These are phyloP conservation scores for Penicillium ochrochloron DNA, from an alignment of 495 filamentous ascomycete genomes.

Conservation along the genomic window DNA sequence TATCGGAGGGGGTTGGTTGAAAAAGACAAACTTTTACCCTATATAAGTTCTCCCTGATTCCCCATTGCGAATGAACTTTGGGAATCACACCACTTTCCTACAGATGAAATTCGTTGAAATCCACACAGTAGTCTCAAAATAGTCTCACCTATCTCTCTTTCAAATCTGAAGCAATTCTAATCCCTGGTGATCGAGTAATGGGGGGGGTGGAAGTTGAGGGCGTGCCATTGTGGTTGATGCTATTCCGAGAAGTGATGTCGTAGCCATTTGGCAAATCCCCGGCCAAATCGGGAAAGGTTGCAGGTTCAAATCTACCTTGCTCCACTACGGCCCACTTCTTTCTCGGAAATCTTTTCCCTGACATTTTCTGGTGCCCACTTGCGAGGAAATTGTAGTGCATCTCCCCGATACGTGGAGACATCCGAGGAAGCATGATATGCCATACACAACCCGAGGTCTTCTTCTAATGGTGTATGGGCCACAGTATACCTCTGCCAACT, in stretches of 20 bases:
- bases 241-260: not conserved
- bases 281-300: not conserved
- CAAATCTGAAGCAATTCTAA: not conserved
- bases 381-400: not conserved
- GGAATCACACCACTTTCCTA: not conserved
- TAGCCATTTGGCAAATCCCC: not conserved
- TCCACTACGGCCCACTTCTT: not conserved
- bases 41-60: not conserved
- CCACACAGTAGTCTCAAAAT: not conserved
- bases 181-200: not conserved
- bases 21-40: not conserved
- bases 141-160: not conserved
- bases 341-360: not conserved
- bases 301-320: not conserved
- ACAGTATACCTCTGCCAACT: not conserved
- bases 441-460: not conserved
- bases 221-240: not conserved
- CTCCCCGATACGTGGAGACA: not conserved
- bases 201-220: not conserved
- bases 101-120: not conserved
- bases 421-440: not conserved
- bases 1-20: slow-evolving; percentile 8
- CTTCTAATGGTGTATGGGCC: not conserved
- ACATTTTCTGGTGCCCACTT: not conserved
- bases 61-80: not conserved